Evolutionary conservation across 116 monocot genomes (phyloP).

Genomic region (Posidonia oceanica): DNA sequence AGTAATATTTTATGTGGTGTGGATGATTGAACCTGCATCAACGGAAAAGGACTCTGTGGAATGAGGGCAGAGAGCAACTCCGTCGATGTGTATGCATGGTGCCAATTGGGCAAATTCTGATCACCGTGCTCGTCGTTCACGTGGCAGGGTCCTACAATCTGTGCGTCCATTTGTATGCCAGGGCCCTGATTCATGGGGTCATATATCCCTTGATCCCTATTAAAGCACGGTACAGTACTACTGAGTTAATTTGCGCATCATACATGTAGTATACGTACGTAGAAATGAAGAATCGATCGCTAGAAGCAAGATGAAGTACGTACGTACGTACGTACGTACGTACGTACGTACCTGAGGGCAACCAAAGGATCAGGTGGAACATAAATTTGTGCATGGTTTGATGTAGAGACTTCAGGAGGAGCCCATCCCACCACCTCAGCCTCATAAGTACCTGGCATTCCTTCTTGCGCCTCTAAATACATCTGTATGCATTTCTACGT

Average conservation of each 20-base stretch:
- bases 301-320: no score
- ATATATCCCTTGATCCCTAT: conserved; percentile 25
- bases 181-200: conserved; percentile 14
- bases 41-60: conserved; percentile 12
- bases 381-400: conserved; percentile 19
- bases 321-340: not conserved
- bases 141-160: conserved; percentile 17
- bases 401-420: conserved; percentile 5
- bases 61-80: conserved; percentile 40
- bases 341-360: conserved; percentile 23
- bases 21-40: conserved; percentile 11
- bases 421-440: conserved; percentile 35
- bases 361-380: conserved; percentile 29
- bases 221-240: no score
- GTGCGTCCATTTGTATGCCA: not conserved
- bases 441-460: conserved; percentile 12
- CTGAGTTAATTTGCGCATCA: no score
- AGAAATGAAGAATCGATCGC: no score
- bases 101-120: conserved; percentile 28
- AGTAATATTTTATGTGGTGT: not conserved
- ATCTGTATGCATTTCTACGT: no score
- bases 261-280: no score
- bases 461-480: conserved; percentile 30
- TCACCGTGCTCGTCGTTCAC: conserved; percentile 8
- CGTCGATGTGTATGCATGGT: conserved; percentile 39